Percentiles rank a stretch among this genome's conserved stretches.
Conservation (phyloP, 306 rosid genomes). For the Cicer arietinum region DNA sequence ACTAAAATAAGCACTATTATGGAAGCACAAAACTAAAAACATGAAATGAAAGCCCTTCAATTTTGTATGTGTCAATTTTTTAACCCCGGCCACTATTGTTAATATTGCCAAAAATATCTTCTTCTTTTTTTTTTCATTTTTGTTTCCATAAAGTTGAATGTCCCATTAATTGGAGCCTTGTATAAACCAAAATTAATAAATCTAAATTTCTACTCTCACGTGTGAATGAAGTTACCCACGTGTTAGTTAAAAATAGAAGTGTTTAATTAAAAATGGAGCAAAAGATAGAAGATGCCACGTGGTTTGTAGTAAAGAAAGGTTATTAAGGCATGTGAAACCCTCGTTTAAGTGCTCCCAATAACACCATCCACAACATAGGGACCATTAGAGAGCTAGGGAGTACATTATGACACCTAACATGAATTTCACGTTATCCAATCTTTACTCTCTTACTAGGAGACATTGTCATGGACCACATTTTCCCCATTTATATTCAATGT, state of each 20-base stretch:
- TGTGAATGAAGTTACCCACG: constrained; percentile 13
- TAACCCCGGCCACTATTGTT: constrained; percentile 35
- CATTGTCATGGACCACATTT: constrained; percentile 64
- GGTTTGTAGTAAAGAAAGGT: constrained; percentile 69
- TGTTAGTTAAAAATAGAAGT: constrained; percentile 7
- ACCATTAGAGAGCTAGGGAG: constrained; percentile 50
- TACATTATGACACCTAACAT: constrained; percentile 76
- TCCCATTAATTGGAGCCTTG: background rate
- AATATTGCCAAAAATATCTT: constrained; percentile 26
- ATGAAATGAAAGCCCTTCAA: constrained; percentile 52
- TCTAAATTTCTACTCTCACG: background rate
- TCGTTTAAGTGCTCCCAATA: constrained; percentile 61
- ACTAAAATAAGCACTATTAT: constrained; percentile 40
- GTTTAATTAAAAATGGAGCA: constrained; percentile 18
- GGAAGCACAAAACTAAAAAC: constrained; percentile 51
- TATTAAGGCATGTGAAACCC: constrained; percentile 81
- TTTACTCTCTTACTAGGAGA: constrained; percentile 58
- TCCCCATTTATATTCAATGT: constrained; percentile 53
- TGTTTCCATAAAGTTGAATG: background rate
- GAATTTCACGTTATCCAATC: constrained; percentile 68
- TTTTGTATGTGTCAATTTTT: constrained; percentile 33
- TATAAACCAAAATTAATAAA: background rate
- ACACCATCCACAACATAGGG: constrained; percentile 45
- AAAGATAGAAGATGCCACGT: constrained; percentile 61
- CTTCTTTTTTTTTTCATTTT: background rate